Evolutionary conservation across 352 stramenopile genomes (phyloP), one percentile per base, ranked within the genome.

Genomic region (Pythium insidiosum): DNA sequence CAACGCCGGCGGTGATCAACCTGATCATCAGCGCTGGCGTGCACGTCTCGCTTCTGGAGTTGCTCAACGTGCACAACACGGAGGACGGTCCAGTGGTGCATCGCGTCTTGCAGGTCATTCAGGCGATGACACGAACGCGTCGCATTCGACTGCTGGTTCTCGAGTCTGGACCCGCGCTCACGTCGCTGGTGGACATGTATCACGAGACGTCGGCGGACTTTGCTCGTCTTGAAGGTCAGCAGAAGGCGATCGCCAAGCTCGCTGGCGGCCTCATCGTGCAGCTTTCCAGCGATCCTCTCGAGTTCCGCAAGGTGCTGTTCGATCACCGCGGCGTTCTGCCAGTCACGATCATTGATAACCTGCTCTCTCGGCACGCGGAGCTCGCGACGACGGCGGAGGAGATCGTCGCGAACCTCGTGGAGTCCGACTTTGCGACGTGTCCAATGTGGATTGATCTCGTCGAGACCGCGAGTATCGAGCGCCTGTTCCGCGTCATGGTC

Each of bases 251-350:
- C 5, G 63, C 65, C 7, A 53, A 57, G 19, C 59, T 82, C 6
- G 61, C 77, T 13, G 75, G 75, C 5, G 61, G 56, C 2, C 70
- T 88, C 16, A 52, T 91, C 18, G 74, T 86, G 13, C 61, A 84
- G 16, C 56, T 91, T 21, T 84, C 78, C 0, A 75, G 43, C n/a
- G 73, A 91, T 38, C 73, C 78, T 10, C 53, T 88, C 3, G 78
- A 85, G 45, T 91, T 91, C 44, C 75, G 78, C 21, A 87, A 88
- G 47, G 83, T 72, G 20, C 35, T 91, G 49, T 88, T 86, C 41
- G 73, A 91, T 38, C 72, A 88, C 41, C 66, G 68, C 2, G 30
- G 53, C 2, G 56, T 82, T 33, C 45, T 89, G 0, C 74, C 73
- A 1, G 46, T 43, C 18, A 58, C 70, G 11, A 83, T 91, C 44